A percentile compares a stretch with the other conserved stretches of the same genome.
Conservation (phyloP, 345 rosid genomes). For the Salix purpurea region DNA sequence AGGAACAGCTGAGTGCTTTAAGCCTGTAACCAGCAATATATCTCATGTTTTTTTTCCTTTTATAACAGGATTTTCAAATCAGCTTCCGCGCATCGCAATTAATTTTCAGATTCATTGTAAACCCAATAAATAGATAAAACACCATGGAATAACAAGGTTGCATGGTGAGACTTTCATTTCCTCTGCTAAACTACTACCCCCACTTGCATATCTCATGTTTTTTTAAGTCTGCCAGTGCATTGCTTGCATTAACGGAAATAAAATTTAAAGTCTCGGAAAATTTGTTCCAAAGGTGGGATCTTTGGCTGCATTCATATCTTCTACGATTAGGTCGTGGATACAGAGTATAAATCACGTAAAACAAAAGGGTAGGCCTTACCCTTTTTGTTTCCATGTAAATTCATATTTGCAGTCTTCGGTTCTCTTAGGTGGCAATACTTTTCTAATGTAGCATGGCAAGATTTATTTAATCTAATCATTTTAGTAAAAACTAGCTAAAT, state of each 20-base stretch:
- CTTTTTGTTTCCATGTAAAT: background rate
- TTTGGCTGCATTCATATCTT: background rate
- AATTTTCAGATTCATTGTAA: rapidly evolving
- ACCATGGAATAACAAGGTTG: no score
- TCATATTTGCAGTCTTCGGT: background rate
- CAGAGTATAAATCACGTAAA: background rate
- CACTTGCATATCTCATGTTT: background rate
- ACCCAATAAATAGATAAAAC: no score
- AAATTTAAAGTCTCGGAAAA: background rate
- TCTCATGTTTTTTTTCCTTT: background rate
- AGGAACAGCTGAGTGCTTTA: background rate
- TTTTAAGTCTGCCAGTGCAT: background rate
- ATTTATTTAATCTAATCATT: background rate
- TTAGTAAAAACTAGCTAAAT: no score
- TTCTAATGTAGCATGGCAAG: no score
- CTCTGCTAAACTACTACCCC: no score
- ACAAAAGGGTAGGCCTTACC: background rate
- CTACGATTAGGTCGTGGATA: background rate
- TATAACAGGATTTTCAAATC: no score
- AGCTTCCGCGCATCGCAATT: no score
- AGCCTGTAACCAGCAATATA: background rate
- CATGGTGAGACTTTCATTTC: no score
- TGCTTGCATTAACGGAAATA: background rate
- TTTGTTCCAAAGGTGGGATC: background rate
- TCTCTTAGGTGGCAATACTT: no score